A percentile compares a stretch with the other conserved stretches of the same genome.
Conservation (phyloP, 805 yeast genomes). For the Lipomyces yamadae region DNA sequence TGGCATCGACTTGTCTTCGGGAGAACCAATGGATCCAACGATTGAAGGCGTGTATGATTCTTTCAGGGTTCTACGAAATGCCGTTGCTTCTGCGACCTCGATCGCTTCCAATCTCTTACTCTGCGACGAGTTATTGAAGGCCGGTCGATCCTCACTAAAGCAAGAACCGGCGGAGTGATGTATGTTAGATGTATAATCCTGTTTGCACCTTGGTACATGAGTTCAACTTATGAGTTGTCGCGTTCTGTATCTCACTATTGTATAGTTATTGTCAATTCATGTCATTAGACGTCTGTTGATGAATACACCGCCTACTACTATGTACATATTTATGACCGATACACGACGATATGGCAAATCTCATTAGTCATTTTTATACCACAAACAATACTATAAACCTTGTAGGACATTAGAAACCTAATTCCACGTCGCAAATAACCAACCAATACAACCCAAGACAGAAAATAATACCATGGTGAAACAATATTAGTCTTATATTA, state of each 20-base stretch:
- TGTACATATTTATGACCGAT: neutral
- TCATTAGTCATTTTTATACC: neutral
- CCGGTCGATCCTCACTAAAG: conserved; percentile 92
- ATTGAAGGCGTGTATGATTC: conserved; percentile 97
- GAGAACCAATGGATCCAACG: conserved; percentile 95
- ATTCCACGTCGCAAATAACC: neutral
- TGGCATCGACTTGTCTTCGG: conserved; percentile 87
- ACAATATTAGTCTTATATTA: neutral
- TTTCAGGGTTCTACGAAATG: conserved; percentile 90
- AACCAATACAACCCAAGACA: neutral
- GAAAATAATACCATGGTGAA: neutral
- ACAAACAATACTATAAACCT: neutral
- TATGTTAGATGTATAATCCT: neutral
- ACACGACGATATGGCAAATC: neutral
- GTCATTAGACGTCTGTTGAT: neutral
- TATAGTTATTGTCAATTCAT: neutral
- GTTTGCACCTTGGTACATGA: neutral
- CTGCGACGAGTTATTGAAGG: conserved; percentile 95
- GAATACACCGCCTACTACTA: neutral
- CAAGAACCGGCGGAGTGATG: conserved; percentile 47
- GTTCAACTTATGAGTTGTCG: neutral
- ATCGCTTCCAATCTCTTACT: conserved; percentile 89
- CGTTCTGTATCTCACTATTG: neutral
- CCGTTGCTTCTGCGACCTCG: conserved; percentile 88
- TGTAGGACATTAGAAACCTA: neutral